A percentile compares a stretch with the other conserved stretches of the same genome.
These are phyloP conservation scores for Fusarium sp. DNA, from an alignment of 2,329 filamentous ascomycete species.

Conservation along the genomic window DNA sequence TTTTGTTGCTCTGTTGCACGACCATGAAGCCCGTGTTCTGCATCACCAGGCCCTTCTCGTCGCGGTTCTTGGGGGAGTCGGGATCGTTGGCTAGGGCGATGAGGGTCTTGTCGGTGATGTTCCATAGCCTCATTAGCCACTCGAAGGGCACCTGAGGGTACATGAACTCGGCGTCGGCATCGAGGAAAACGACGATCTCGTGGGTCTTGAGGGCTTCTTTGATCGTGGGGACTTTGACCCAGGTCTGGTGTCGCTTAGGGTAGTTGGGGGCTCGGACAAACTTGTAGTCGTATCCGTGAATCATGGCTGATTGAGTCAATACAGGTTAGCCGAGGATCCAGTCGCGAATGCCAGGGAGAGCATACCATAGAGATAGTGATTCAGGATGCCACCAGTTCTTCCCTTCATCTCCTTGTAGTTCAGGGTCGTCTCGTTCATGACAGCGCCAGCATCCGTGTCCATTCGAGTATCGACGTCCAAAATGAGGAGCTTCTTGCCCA, in stretches of 20 bases:
- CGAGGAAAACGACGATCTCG: constrained; percentile 57
- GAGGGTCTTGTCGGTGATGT: constrained; percentile 53
- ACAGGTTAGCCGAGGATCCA: not conserved
- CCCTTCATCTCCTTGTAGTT: constrained; percentile 28
- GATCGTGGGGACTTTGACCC: constrained; percentile 57
- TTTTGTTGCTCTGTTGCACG: constrained; percentile 37
- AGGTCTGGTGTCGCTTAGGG: constrained; percentile 55
- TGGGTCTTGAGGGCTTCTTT: constrained; percentile 53
- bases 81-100: constrained; percentile 59
- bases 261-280: constrained; percentile 56
- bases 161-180: constrained; percentile 57
- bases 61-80: constrained; percentile 50
- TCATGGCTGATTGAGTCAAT: constrained; percentile 45
- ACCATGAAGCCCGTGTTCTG: constrained; percentile 39
- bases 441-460: constrained; percentile 23
- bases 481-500: constrained; percentile 39
- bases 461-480: constrained; percentile 33
- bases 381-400: constrained; percentile 32
- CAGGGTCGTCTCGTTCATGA: constrained; percentile 25
- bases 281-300: constrained; percentile 62
- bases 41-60: constrained; percentile 42
- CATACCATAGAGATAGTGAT: constrained; percentile 40
- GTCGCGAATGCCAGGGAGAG: fast-evolving
- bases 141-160: constrained; percentile 58
- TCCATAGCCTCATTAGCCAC: constrained; percentile 60